Evolutionary conservation across 2,329 filamentous ascomycete genomes (phyloP), one percentile per base, ranked within the genome.

Genomic region (Ceratocystiopsis minuta): DNA sequence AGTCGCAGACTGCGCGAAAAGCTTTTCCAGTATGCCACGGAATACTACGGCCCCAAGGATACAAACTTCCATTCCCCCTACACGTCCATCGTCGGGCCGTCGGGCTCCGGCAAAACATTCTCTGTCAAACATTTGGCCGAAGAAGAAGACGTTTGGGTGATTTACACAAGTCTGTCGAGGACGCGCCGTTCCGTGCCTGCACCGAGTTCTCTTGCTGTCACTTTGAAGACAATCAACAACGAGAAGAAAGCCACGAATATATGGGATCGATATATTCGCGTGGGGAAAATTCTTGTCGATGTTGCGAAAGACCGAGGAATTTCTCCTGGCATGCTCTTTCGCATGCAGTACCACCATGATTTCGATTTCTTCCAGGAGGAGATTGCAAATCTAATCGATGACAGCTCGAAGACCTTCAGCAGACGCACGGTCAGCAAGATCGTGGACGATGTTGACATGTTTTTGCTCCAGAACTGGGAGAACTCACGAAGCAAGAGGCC

Each of bases 91-190:
- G 28, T 41, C 6, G 36, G 40, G 11, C 40, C 40, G 13, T 41
- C 40, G 2, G 40, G 40, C 1, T 41, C 40, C 9, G 40, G 40
- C 3, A 41, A 41, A 13, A 37, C 40, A 4, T 41, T 37, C 17
- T 41, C 40, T 3, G 40, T 41, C 3, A 41, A 41, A 35, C 40
- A 41, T 15, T 28, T 41, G 16, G 40, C 40, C 16, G 40, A 41
- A 14, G 34, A 37, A 12, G 40, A 41, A n/a, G 20, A 12, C 15
- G 16, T 41, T 16, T 41, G 35, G 40, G 40, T 41, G 16, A 31
- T 33, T 3, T 41, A 41, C 17, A 34, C 35, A 24, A 41, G 35
- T 16, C 28, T 41, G 10, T 41, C 40, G 3, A 9, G 13, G 16
- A 16, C 34, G 7, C 7, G 16, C n/a, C 5, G 16, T 12, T 41